Conservation (phyloP, 495 filamentous ascomycete genomes). For the Jackrogersella minutella region DNA sequence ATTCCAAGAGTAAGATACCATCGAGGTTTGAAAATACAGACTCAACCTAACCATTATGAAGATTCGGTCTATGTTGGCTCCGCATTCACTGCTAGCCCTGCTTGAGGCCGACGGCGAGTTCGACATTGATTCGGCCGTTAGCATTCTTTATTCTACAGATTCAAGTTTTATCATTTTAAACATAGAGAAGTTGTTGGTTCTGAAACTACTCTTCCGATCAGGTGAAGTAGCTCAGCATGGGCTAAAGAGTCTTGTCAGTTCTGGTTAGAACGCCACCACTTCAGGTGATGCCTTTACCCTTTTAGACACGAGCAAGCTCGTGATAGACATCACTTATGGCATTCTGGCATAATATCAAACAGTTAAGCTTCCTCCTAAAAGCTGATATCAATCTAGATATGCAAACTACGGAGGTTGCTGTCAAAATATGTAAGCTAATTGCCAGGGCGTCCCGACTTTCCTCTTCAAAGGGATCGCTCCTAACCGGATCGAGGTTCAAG, state of each 20-base stretch:
- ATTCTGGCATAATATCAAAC: not conserved
- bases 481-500: conserved; percentile 19
- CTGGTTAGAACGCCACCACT: not conserved
- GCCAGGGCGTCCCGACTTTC: not conserved
- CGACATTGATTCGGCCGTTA: not conserved
- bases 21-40: not conserved
- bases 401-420: not conserved
- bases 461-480: not conserved
- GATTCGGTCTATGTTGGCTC: not conserved
- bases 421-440: not conserved
- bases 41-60: not conserved
- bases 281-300: not conserved
- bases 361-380: conserved; percentile 6
- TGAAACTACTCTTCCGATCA: not conserved
- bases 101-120: not conserved
- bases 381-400: conserved; percentile 9
- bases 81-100: not conserved
- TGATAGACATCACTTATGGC: not conserved
- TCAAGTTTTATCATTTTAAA: not conserved
- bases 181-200: not conserved
- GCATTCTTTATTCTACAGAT: not conserved
- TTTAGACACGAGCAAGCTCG: not conserved
- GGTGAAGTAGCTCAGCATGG: not conserved
- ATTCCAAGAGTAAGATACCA: not conserved
- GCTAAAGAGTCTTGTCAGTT: not conserved